phyloP scores from a whole-genome alignment of 192 early-diverging fungal genomes.

The Rhizophagus clarus region DNA sequence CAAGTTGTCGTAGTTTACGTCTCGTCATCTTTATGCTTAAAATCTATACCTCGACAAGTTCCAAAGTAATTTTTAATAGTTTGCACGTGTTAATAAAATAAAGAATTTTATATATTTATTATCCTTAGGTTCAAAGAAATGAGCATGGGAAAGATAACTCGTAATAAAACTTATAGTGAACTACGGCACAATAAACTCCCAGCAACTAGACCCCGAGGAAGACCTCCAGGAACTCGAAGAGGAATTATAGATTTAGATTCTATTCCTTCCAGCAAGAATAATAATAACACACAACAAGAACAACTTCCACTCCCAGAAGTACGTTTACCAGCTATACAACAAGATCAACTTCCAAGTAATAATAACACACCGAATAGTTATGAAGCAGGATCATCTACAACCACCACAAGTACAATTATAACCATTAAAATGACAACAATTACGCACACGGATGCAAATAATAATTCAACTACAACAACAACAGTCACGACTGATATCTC shows the following conservation, averaged over 20 bases:
- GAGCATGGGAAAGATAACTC: not conserved
- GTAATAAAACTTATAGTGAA: not conserved
- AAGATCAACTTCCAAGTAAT: not conserved
- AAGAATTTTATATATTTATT: not conserved
- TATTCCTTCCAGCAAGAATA: not conserved
- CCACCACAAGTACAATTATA: conserved; percentile 18
- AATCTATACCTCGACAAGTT: not conserved
- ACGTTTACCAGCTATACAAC: not conserved
- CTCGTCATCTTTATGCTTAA: not conserved
- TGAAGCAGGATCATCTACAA: conserved; percentile 2
- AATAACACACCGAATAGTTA: not conserved
- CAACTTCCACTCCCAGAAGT: not conserved
- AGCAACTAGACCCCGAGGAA: not conserved
- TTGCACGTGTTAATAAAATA: not conserved
- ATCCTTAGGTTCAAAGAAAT: not conserved
- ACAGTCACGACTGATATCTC: conserved; percentile 11
- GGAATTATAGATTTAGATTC: not conserved
- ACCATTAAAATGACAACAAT: conserved; percentile 16
- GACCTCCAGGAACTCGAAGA: not conserved
- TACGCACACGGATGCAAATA: conserved; percentile 11
- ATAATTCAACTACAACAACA: conserved; percentile 10
- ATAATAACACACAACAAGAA: not conserved
- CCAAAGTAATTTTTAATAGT: not conserved
- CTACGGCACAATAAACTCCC: not conserved
- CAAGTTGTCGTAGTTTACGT: not conserved